Percentiles rank a stretch among this genome's conserved stretches.
These are phyloP conservation scores for Puccinia polysora DNA, from an alignment of 1,284 basidiomycete genomes.

Conservation along the genomic window DNA sequence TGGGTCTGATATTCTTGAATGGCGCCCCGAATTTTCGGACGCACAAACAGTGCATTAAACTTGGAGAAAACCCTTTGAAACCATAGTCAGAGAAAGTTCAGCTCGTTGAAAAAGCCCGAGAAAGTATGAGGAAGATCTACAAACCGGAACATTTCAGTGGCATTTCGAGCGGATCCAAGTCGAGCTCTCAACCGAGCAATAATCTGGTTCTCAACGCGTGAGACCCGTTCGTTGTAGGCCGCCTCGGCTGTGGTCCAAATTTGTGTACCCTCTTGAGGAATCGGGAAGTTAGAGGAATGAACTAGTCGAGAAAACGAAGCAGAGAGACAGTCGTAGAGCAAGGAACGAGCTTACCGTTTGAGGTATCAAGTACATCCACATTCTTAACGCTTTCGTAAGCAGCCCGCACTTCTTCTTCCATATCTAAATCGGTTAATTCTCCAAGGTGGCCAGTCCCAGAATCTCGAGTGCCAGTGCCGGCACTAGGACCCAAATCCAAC, in stretches of 20 bases:
- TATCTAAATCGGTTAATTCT: constrained; percentile 66
- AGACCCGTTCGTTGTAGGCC: constrained; percentile 94
- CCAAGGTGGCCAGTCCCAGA: constrained; percentile 44
- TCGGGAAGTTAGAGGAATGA: constrained; percentile 19
- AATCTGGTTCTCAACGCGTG: constrained; percentile 95
- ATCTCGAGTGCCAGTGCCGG: no score
- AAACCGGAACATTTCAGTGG: constrained; percentile 88
- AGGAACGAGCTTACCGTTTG: constrained; percentile 61
- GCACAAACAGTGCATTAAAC: constrained; percentile 93
- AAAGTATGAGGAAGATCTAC: neutral
- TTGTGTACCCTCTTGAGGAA: constrained; percentile 76
- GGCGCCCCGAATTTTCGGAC: constrained; percentile 72
- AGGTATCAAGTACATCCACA: constrained; percentile 91
- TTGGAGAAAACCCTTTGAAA: constrained; percentile 78
- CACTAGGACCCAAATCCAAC: constrained; percentile 66
- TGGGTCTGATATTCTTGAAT: constrained; percentile 70
- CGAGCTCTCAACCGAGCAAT: constrained; percentile 86
- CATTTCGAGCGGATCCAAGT: constrained; percentile 87
- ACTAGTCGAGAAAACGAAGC: neutral
- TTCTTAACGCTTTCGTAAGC: constrained; percentile 92
- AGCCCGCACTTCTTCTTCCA: constrained; percentile 94
- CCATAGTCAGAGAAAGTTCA: neutral
- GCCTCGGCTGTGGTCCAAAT: constrained; percentile 96
- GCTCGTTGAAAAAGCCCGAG: neutral
- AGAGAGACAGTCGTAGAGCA: constrained; percentile 30